Evolutionary conservation across 2,329 filamentous ascomycete species (phyloP), one percentile per base, ranked within the genome.

Genomic region (Aureobasidium pullulans): DNA sequence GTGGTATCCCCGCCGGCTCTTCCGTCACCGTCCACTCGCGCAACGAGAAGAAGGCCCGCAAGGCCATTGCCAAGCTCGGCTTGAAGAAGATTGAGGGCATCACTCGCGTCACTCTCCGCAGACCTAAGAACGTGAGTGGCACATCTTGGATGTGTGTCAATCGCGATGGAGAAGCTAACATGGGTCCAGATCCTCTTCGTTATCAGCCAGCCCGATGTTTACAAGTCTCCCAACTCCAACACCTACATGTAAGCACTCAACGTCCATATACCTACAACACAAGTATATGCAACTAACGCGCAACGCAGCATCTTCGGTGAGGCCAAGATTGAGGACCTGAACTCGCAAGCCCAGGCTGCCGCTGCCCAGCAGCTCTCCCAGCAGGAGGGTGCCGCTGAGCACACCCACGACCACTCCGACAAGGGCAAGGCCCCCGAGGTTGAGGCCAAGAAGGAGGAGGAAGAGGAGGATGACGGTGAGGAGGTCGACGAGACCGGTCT

Each of bases 11-110:
- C 74, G 87, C 89, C 68, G 94, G 93, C 73, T 89, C 91, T 72
- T 85, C 88, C 66, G 88, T 93, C 73, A 85, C 94, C 71, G 87
- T 99, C 73, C 93, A 97, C 85, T 96, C 90, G 75, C 91, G 94
- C 78, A 97, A 97, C 82, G 94, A 99, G 88, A 99, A 99, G 89
- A 99, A 99, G 87, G 95, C 94, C 71, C 88, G 94, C 81, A 99
- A 99, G 86, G 91, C 92, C 73, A 96, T 99, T 76, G 89, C 91
- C 78, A 99, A 99, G 87, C 86, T 97, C 74, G 92, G 96, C 75
- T 82, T 99, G 75, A 94, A 90, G 84, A 91, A 93, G 73, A 88
- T 99, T 68, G 88, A 89, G 72, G 95, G 94, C 75, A 99, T 99
- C 79, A 99, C 94, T 72, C 88, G 94, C 74, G 95, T 99, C 71